phyloP scores from a whole-genome alignment of 805 yeast genomes.

The Suhomyces sp. region DNA sequence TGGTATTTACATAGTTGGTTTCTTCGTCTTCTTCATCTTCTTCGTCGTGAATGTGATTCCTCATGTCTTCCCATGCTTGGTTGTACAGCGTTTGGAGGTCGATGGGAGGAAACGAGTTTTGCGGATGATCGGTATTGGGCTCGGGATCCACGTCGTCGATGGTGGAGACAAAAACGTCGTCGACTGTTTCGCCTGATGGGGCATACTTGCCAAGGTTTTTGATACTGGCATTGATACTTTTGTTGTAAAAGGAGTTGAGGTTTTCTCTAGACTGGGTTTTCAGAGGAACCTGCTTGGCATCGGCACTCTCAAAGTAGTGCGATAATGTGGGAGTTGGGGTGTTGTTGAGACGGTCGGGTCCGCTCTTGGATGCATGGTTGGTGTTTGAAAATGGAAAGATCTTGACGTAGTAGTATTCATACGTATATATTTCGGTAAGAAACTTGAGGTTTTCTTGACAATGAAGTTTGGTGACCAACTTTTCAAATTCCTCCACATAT shows the following conservation, averaged over 20 bases:
- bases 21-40: conserved; percentile 4
- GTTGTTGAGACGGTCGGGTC: conserved; percentile 6
- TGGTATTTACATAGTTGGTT: conserved; percentile 1
- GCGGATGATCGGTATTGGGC: background rate
- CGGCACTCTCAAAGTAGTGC: conserved; percentile 9
- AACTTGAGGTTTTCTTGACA: conserved; percentile 46
- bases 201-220: background rate
- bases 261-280: background rate
- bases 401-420: conserved; percentile 42
- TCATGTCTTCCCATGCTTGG: conserved; percentile 12
- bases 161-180: conserved; percentile 19
- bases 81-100: background rate
- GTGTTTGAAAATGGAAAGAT: conserved; percentile 10
- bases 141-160: conserved; percentile 22
- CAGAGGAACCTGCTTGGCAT: conserved; percentile 5
- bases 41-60: background rate
- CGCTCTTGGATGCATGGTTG: background rate
- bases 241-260: conserved; percentile 4
- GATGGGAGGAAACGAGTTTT: conserved; percentile 7
- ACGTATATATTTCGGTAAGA: conserved; percentile 43
- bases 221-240: conserved; percentile 5
- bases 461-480: conserved; percentile 36
- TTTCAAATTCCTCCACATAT: conserved; percentile 27
- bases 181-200: conserved; percentile 1
- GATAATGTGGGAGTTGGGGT: conserved; percentile 12